Percentiles rank a stretch among this genome's conserved stretches.
phyloP scores from a whole-genome alignment of 371 early-diverging fungal genomes.

The Blakeslea trispora region DNA sequence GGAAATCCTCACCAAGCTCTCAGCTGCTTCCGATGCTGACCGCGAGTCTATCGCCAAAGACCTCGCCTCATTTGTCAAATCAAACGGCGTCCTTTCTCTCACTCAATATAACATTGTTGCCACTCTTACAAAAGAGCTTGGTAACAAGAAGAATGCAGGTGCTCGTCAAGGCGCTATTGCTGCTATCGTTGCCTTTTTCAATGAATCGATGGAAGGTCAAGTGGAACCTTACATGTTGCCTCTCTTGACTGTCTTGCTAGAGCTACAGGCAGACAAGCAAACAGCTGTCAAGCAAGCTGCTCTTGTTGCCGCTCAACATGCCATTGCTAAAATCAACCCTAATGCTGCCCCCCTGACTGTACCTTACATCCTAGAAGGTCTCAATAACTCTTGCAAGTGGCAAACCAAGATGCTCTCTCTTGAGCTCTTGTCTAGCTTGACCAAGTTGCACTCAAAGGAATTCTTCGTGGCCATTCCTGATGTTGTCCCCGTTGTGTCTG shows the following conservation, averaged over 20 bases:
- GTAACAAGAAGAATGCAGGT: constrained; percentile 65
- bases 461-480: constrained; percentile 65
- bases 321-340: constrained; percentile 54
- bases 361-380: constrained; percentile 59
- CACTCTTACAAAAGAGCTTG: constrained; percentile 54
- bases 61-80: constrained; percentile 49
- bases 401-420: constrained; percentile 72
- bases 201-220: constrained; percentile 45
- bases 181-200: constrained; percentile 59
- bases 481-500: constrained; percentile 72
- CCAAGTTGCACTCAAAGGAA: constrained; percentile 56
- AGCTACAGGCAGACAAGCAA: constrained; percentile 70
- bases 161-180: constrained; percentile 70
- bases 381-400: constrained; percentile 74
- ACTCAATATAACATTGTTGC: constrained; percentile 55
- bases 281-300: constrained; percentile 64
- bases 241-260: constrained; percentile 56
- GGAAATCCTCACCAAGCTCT: constrained; percentile 46
- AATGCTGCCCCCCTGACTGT: constrained; percentile 58
- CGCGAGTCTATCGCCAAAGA: constrained; percentile 56
- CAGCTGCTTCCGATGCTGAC: constrained; percentile 59
- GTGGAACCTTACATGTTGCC: constrained; percentile 65
- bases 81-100: constrained; percentile 60
- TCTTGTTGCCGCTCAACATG: constrained; percentile 51
- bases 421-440: constrained; percentile 54